Evolutionary conservation across 345 rosid species (phyloP).

Genomic region (Cochlearia excelsa): DNA sequence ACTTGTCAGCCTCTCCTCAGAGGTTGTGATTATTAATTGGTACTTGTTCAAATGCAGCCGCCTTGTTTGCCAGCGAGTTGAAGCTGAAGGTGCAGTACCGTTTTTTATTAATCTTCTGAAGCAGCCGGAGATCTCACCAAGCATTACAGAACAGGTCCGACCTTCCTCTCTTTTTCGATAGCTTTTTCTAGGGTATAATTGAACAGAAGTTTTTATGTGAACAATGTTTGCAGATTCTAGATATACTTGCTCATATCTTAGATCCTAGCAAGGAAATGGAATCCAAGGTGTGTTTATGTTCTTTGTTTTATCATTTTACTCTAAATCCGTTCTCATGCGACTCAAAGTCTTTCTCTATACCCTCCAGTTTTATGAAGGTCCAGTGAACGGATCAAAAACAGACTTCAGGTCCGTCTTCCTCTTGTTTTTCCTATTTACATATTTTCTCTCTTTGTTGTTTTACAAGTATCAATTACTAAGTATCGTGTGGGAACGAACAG

Average conservation of each 20-base stretch:
- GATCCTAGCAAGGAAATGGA: constrained; percentile 74
- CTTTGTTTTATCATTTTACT: constrained; percentile 15
- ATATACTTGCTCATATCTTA: constrained; percentile 63
- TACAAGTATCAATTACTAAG: constrained; percentile 8
- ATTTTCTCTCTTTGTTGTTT: neutral
- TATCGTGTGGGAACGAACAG: constrained; percentile 35
- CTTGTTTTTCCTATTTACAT: neutral
- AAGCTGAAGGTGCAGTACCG: constrained; percentile 61
- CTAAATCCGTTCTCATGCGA: constrained; percentile 7
- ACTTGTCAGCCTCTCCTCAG: constrained; percentile 5
- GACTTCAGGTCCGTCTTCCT: constrained; percentile 48
- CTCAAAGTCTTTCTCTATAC: constrained; percentile 24
- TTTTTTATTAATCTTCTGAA: constrained; percentile 56
- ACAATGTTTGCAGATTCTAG: constrained; percentile 56
- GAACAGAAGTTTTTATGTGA: constrained; percentile 1
- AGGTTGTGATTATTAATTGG: neutral
- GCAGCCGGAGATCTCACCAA: constrained; percentile 41
- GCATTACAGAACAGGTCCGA: constrained; percentile 59
- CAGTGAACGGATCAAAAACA: constrained; percentile 49
- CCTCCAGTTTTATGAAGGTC: constrained; percentile 59
- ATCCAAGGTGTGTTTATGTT: constrained; percentile 56
- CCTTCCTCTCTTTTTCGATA: constrained; percentile 13
- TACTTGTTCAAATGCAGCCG: constrained; percentile 46
- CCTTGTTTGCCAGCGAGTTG: constrained; percentile 56
- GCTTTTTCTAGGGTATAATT: constrained; percentile 9